Base-by-base conservation (phyloP, 2,329 filamentous ascomycete species). In the Curvularia sp. region DNA sequence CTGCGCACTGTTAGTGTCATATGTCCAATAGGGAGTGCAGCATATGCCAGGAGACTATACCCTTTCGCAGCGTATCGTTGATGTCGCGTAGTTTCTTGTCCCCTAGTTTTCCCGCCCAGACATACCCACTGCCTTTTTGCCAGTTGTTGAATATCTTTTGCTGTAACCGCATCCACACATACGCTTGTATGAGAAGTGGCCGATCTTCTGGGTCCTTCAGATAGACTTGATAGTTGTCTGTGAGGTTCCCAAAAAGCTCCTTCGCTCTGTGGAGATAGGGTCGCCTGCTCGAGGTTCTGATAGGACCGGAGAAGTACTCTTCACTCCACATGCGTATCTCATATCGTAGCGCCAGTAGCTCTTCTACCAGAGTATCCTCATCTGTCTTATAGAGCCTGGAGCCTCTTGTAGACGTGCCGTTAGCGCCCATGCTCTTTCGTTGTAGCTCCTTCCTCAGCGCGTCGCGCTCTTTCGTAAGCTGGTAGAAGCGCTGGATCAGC, bases 51-150 rank as follows among this genome's bases (percentile, higher is more conserved):
- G 34, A 27, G 19, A 32, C 47, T 50, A 36, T 66, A 73, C 73
- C 73, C 69, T 75, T 74, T 19, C 74, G 67, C 41, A 77, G 60
- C 2, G 71, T 75, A 49, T 77, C 74, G 49, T 77, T 76, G 51
- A 77, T 64, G 9, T 71, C 68, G 2, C 74, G 71, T 8, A 77
- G 62, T 25, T 75, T 74, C 48, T 70, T 67, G 59, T 77, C 74
- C 21, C 74, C 74, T n/a, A 76, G 63, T 49, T 72, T 75, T 28
- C 73, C 74, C 1, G 74, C 74, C 74, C 74, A 77, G 9, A 76
- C 63, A 52, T 77, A 77, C 30, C 74, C 74, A 52, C 72, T 72
- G 19, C 74, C 74, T 39, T 73, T 74, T 34, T 69, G 57, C 50
- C 73, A 69, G 25, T 69, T 75, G 64, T 67, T 75, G 63, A 77